Percentiles rank a stretch among this genome's conserved stretches.
These are phyloP conservation scores for Calycina marina DNA, from an alignment of 2,329 filamentous ascomycete species.

Conservation along the genomic window DNA sequence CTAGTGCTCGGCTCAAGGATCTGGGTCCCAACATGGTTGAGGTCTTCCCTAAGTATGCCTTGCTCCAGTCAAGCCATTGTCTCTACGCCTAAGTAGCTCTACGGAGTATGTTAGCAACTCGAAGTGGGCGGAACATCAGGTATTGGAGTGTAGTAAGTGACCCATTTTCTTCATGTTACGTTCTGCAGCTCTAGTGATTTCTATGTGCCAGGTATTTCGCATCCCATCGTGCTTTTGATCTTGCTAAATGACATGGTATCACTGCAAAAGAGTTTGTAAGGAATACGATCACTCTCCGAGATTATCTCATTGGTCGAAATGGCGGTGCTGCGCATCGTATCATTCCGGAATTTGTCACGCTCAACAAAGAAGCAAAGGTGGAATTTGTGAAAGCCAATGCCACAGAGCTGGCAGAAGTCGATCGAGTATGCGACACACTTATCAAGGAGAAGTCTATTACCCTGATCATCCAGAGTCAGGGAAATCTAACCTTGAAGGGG, in stretches of 20 bases:
- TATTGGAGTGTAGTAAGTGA: constrained; percentile 35
- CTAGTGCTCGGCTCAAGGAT: constrained; percentile 17
- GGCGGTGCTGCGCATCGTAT: constrained; percentile 27
- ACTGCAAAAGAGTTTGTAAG: constrained; percentile 27
- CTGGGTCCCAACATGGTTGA: constrained; percentile 20
- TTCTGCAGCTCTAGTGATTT: no score
- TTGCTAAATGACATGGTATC: no score
- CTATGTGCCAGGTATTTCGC: no score
- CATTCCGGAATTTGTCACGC: constrained; percentile 25
- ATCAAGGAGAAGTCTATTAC: constrained; percentile 36
- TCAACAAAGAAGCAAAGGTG: constrained; percentile 31
- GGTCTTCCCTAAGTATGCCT: constrained; percentile 13
- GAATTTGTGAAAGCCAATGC: constrained; percentile 33
- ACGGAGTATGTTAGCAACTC: no score
- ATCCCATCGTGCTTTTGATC: no score
- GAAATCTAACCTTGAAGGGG: constrained; percentile 25
- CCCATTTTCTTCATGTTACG: no score
- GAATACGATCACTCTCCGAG: constrained; percentile 25
- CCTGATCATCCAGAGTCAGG: constrained; percentile 37
- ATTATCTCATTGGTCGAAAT: constrained; percentile 34
- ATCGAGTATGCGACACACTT: constrained; percentile 35
- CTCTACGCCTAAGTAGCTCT: no score
- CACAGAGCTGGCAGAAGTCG: constrained; percentile 29
- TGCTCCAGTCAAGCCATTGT: constrained; percentile 2
- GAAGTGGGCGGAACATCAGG: constrained; percentile 33